Evolutionary conservation across 1,284 basidiomycete species (phyloP), one percentile per base, ranked within the genome.

Genomic region (Melampsora americana): DNA sequence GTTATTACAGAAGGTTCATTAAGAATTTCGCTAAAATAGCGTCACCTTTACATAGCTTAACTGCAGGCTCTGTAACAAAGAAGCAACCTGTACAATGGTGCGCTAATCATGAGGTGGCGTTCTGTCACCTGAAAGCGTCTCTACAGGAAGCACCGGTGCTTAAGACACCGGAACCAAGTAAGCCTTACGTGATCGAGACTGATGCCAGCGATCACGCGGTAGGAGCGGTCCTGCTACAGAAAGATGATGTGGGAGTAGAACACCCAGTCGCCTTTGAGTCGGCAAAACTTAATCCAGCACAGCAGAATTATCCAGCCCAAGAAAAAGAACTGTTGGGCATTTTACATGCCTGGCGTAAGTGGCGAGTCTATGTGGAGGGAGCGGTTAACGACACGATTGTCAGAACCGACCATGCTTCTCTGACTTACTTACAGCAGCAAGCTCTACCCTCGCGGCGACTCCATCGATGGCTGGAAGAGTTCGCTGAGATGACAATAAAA

Each of bases 361-460:
- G 75, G 69, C 26, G 50, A 14, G 39, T 66, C 9, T 74, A 79
- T 28, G 39, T 79, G 26, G 60, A 76, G 2, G 84, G 84, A 0
- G 56, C 77, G 0, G 64, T 66, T 14, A 35, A 9, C 11, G 79
- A 68, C 0, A 82, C 86, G 50, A 59, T 69, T 0, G 78, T 86
- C 0, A 82, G 81, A 60, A 85, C 84, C 0, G 84, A 86, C 76
- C 86, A 87, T 75, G 60, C 78, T 0, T 85, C 83, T 0, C 79
- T 87, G 0, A 79, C 85, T 46, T 82, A 83, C 70, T 85, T 86
- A 61, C 2, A 79, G 0, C 78, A 77, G 0, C 85, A 87, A 68
- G 66, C 78, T 2, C 79, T 85, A 16, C 79, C 86, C 0, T 84
- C 83, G 0, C 62, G 79, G 0, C 69, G 81, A 0, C 85, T 86